A percentile compares a stretch with the other conserved stretches of the same genome.
These are phyloP conservation scores for Globisporangium camurandrum DNA, from an alignment of 352 stramenopile species.

Conservation along the genomic window DNA sequence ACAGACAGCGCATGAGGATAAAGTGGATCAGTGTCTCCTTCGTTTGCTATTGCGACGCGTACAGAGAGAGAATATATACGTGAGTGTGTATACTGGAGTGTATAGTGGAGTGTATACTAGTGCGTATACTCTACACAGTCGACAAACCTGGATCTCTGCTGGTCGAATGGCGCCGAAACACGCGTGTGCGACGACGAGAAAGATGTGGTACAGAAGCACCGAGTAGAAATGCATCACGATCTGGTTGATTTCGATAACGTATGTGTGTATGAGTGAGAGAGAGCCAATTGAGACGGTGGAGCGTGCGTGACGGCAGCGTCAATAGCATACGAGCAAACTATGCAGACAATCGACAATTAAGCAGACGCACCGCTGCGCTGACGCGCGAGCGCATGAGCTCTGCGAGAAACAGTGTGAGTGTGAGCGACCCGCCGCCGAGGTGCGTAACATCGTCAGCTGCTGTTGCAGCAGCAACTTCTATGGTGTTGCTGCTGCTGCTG, in stretches of 20 bases:
- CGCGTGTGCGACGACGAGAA: constrained; percentile 35
- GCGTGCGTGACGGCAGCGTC: no score
- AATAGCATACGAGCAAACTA: constrained; percentile 5
- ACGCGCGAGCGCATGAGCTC: constrained; percentile 53
- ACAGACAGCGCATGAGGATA: constrained; percentile 57
- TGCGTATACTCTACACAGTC: no score
- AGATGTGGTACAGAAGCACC: constrained; percentile 58
- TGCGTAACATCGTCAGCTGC: no score
- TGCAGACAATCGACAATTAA: constrained; percentile 5
- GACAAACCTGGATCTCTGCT: constrained; percentile 40
- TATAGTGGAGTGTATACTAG: background rate
- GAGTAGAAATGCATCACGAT: constrained; percentile 69
- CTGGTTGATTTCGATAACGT: constrained; percentile 24
- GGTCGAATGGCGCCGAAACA: constrained; percentile 41
- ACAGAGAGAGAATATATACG: background rate
- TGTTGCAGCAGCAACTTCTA: background rate
- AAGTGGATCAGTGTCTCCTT: constrained; percentile 79
- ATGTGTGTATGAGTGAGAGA: background rate
- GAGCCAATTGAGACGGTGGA: no score
- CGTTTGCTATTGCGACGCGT: constrained; percentile 34
- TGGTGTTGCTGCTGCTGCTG: background rate
- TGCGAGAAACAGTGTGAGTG: constrained; percentile 18
- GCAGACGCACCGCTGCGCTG: constrained; percentile 38
- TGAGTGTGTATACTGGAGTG: background rate
- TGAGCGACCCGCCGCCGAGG: constrained; percentile 2